Evolutionary conservation across 2,329 filamentous ascomycete species (phyloP).

Genomic region (Seiridium cupressi): DNA sequence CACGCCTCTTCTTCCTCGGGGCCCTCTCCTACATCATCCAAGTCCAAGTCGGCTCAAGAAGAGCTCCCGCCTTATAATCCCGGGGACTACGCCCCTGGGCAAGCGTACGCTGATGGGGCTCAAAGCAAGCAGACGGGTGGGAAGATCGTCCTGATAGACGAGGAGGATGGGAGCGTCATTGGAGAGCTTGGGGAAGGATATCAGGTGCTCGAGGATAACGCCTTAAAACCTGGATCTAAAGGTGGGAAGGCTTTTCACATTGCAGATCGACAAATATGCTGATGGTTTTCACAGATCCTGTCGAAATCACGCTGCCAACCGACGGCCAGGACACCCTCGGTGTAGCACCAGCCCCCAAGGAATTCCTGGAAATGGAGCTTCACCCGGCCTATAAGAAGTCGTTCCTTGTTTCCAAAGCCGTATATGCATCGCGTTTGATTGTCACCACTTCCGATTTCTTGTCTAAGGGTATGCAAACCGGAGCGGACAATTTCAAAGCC

Average conservation of each 20-base stretch:
- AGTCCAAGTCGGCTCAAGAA: slow-evolving; percentile 41
- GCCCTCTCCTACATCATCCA: slow-evolving; percentile 30
- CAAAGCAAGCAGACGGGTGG: slow-evolving; percentile 60
- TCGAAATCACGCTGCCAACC: slow-evolving; percentile 72
- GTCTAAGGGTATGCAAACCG: slow-evolving; percentile 71
- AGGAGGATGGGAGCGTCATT: slow-evolving; percentile 93
- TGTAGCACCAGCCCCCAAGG: slow-evolving; percentile 64
- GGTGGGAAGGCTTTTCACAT: slow-evolving; percentile 49
- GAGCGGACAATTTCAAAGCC: slow-evolving; percentile 78
- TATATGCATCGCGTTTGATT: slow-evolving; percentile 84
- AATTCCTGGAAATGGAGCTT: slow-evolving; percentile 73
- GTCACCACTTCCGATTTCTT: slow-evolving; percentile 83
- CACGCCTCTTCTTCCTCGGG: slow-evolving; percentile 19
- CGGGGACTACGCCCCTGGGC: slow-evolving; percentile 72
- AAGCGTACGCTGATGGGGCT: slow-evolving; percentile 69
- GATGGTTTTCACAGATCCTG: slow-evolving; percentile 56
- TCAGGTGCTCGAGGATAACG: slow-evolving; percentile 73
- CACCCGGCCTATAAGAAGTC: slow-evolving; percentile 93
- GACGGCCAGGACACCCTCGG: slow-evolving; percentile 63
- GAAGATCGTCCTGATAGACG: slow-evolving; percentile 88
- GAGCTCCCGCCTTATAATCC: slow-evolving; percentile 73
- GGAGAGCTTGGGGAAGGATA: slow-evolving; percentile 86
- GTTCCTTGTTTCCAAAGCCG: slow-evolving; percentile 80
- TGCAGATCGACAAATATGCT: neutral
- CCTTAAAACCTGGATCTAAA: slow-evolving; percentile 84